Percentiles rank a stretch among this genome's conserved stretches.
Conservation (phyloP, 2,329 filamentous ascomycete species). For the Penicillium sp. region DNA sequence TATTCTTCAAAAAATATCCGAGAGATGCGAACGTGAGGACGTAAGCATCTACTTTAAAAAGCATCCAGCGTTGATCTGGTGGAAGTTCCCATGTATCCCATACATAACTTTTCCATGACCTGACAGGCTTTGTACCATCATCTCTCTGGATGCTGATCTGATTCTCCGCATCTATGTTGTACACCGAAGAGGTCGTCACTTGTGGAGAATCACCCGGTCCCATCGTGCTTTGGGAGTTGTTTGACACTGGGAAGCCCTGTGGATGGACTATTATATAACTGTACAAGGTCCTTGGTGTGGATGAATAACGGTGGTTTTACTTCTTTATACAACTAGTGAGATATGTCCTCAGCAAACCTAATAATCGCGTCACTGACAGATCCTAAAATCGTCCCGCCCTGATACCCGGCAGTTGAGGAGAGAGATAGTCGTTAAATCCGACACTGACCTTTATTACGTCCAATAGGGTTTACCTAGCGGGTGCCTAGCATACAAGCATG, state of each 20-base stretch:
- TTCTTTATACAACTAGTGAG: neutral
- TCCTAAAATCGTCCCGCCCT: neutral
- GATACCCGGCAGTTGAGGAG: neutral
- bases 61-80: constrained; percentile 23
- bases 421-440: neutral
- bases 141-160: neutral
- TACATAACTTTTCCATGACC: constrained; percentile 22
- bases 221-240: neutral
- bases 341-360: constrained; percentile 1
- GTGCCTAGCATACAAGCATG: neutral
- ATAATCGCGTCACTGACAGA: neutral
- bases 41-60: constrained; percentile 31
- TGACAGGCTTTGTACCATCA: constrained; percentile 1
- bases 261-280: neutral
- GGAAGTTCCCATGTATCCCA: constrained; percentile 26
- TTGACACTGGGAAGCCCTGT: neutral
- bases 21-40: constrained; percentile 29
- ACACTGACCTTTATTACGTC: neutral
- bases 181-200: neutral
- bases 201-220: neutral
- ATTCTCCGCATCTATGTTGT: constrained; percentile 4
- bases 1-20: constrained; percentile 31
- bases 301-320: neutral
- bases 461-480: neutral
- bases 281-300: neutral